These are phyloP conservation scores for Thielaviopsis punctulata DNA, from an alignment of 2,329 filamentous ascomycete species.

Conservation along the genomic window DNA sequence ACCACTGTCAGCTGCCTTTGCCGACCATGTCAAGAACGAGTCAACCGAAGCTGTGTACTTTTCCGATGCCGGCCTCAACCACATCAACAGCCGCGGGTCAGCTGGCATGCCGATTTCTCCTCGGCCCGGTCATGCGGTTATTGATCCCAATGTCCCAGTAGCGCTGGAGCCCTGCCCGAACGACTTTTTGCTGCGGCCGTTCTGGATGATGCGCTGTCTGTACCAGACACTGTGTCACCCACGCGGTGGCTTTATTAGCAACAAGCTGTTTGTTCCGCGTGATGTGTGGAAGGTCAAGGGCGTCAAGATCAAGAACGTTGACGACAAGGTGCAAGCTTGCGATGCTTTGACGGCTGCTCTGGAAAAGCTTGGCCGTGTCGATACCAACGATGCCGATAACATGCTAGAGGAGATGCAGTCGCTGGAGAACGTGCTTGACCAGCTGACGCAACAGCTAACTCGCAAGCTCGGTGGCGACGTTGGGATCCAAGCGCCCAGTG, in stretches of 20 bases:
- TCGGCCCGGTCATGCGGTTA: constrained; percentile 51
- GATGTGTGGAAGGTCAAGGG: constrained; percentile 91
- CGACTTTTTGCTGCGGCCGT: constrained; percentile 77
- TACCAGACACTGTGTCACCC: constrained; percentile 87
- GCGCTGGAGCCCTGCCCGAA: constrained; percentile 83
- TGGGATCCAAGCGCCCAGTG: constrained; percentile 56
- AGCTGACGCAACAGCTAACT: constrained; percentile 56
- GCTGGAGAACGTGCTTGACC: constrained; percentile 70
- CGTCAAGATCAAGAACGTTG: constrained; percentile 77
- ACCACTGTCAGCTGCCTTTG: constrained; percentile 45
- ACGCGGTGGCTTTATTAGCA: constrained; percentile 79
- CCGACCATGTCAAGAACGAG: constrained; percentile 36
- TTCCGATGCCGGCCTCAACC: constrained; percentile 68
- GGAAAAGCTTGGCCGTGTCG: constrained; percentile 64
- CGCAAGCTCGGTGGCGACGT: constrained; percentile 91
- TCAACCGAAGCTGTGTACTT: constrained; percentile 56
- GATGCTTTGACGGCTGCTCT: constrained; percentile 81
- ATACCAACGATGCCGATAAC: constrained; percentile 80
- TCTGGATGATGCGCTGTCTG: constrained; percentile 92
- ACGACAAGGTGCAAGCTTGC: constrained; percentile 87
- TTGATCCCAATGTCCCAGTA: constrained; percentile 37
- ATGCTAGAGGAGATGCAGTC: constrained; percentile 88
- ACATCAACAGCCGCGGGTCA: constrained; percentile 1
- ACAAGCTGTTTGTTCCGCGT: constrained; percentile 75
- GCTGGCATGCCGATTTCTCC: not conserved